Conservation (phyloP, 2,329 filamentous ascomycete genomes). For the Paraphoma sp. region DNA sequence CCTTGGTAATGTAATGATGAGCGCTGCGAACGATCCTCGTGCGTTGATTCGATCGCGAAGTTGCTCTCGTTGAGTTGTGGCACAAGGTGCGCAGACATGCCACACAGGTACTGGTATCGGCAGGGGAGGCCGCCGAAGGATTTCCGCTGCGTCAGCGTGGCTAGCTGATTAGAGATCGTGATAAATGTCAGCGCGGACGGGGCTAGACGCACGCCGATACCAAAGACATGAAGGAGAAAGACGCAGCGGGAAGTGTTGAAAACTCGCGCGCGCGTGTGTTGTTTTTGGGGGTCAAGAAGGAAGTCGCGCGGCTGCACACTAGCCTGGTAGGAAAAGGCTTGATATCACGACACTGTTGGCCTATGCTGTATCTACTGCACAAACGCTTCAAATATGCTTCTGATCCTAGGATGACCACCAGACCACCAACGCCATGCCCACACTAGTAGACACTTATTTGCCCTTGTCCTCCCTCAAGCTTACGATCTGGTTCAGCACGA, state of each 20-base stretch:
- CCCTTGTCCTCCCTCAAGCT: conserved; percentile 80
- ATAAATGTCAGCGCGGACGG: not conserved
- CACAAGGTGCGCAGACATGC: not conserved
- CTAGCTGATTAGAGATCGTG: conserved; percentile 6
- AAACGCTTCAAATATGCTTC: not conserved
- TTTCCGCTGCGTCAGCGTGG: conserved; percentile 6
- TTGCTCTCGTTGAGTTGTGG: not conserved
- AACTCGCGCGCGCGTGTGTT: too few species aligned
- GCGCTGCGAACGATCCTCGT: not conserved
- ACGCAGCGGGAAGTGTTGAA: too few species aligned
- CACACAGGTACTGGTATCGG: not conserved
- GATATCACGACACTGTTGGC: too few species aligned
- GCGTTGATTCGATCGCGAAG: not conserved
- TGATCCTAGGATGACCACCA: not conserved
- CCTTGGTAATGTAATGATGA: not conserved
- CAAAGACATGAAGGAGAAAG: too few species aligned
- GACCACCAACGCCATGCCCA: not conserved
- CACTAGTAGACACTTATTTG: conserved; percentile 21
- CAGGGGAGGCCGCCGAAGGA: not conserved
- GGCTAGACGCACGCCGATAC: too few species aligned
- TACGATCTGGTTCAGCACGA: conserved; percentile 91
- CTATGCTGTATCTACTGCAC: not conserved
- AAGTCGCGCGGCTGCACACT: too few species aligned
- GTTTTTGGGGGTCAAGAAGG: too few species aligned
- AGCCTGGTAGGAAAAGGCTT: too few species aligned